A percentile compares a stretch with the other conserved stretches of the same genome.
Conservation (phyloP, 2,329 filamentous ascomycete genomes). For the Phaeosphaeria sp. region DNA sequence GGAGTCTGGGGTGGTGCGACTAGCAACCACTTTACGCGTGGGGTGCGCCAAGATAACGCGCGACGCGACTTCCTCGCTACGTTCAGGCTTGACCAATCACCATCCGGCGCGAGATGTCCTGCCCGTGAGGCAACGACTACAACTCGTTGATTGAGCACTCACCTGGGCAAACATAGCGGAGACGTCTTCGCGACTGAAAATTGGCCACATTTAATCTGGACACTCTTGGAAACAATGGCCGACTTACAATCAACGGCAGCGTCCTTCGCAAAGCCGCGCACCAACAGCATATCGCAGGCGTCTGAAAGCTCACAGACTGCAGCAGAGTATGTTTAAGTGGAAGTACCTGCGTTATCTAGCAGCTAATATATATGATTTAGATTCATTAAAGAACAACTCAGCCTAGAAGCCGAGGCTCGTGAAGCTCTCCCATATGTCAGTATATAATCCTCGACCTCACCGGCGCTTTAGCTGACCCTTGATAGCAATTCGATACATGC, state of each 20-base stretch:
- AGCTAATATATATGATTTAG: slow-evolving; percentile 50
- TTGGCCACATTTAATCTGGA: not conserved
- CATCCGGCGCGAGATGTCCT: not conserved
- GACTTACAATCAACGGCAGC: slow-evolving; percentile 30
- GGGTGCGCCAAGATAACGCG: not conserved
- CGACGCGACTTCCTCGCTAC: not conserved
- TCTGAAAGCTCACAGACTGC: slow-evolving; percentile 63
- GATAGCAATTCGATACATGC: slow-evolving; percentile 88
- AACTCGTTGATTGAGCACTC: not conserved
- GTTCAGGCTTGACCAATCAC: not conserved
- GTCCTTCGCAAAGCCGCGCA: slow-evolving; percentile 35
- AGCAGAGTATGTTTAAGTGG: slow-evolving; percentile 47
- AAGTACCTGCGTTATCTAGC: too few species aligned
- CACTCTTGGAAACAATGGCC: slow-evolving; percentile 23
- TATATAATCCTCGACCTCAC: slow-evolving; percentile 8
- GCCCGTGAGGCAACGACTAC: not conserved
- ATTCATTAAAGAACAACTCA: slow-evolving; percentile 87
- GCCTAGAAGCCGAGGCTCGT: slow-evolving; percentile 91
- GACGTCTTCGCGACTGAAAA: not conserved
- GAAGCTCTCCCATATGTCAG: slow-evolving; percentile 91
- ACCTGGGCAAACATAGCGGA: not conserved
- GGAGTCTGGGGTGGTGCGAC: slow-evolving; percentile 2
- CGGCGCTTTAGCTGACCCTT: slow-evolving; percentile 16
- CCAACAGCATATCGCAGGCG: slow-evolving; percentile 51
- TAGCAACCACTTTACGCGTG: slow-evolving; percentile 1